phyloP scores from a whole-genome alignment of 2,329 filamentous ascomycete genomes.

The Neofusicoccum ribis region DNA sequence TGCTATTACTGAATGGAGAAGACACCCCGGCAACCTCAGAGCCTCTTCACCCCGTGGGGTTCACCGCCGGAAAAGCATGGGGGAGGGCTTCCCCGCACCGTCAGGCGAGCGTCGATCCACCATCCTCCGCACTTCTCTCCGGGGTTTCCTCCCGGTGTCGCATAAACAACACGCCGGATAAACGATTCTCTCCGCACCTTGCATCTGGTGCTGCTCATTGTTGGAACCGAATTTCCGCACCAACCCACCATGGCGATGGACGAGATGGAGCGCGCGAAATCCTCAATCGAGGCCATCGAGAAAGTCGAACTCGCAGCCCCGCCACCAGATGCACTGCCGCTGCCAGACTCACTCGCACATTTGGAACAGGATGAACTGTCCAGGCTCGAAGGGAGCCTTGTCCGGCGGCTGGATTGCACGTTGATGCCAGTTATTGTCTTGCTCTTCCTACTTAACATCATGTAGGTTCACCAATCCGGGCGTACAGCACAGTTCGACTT shows the following conservation, averaged over 20 bases:
- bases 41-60: background rate
- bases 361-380: background rate
- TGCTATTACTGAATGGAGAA: too few species aligned
- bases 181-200: too few species aligned
- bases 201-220: too few species aligned
- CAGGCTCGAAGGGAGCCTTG: constrained; percentile 24
- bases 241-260: background rate
- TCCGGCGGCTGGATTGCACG: constrained; percentile 13
- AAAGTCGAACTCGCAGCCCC: background rate
- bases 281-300: background rate
- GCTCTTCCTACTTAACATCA: constrained; percentile 18
- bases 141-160: background rate
- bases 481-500: background rate
- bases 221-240: background rate
- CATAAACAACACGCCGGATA: background rate
- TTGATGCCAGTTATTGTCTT: constrained; percentile 17
- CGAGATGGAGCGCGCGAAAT: background rate
- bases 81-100: background rate
- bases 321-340: background rate
- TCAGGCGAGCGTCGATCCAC: background rate
- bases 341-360: background rate
- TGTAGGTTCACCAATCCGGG: background rate
- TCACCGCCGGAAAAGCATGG: background rate
- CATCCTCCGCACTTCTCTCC: constrained; percentile 5
- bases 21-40: too few species aligned